These are phyloP conservation scores for Globisporangium barbulae DNA, from an alignment of 352 stramenopile genomes.

Conservation along the genomic window DNA sequence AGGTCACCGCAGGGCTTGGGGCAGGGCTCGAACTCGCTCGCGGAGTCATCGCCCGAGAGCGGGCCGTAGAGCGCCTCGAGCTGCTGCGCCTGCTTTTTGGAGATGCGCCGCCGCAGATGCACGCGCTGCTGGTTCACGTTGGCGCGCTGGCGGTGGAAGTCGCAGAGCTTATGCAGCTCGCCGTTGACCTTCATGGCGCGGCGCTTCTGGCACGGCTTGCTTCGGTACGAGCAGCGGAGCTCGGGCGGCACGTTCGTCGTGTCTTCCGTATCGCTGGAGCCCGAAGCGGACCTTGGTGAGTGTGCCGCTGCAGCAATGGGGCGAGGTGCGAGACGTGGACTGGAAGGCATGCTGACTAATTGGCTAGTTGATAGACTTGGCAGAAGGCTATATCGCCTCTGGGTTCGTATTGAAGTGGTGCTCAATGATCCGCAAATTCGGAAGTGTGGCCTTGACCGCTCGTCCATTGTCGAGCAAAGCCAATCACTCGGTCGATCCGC, in stretches of 20 bases:
- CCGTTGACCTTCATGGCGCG: constrained; percentile 44
- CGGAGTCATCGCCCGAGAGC: constrained; percentile 4
- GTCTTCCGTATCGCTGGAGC: background rate
- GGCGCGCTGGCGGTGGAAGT: constrained; percentile 36
- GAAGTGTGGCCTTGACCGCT: background rate
- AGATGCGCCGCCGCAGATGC: constrained; percentile 26
- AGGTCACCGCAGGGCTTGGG: constrained; percentile 14
- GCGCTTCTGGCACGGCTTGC: constrained; percentile 32
- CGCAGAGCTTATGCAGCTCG: constrained; percentile 40
- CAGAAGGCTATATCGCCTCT: background rate
- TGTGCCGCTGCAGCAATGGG: background rate
- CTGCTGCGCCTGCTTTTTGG: constrained; percentile 14
- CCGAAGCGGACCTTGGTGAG: background rate
- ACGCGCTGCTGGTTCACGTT: constrained; percentile 47
- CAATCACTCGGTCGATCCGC: background rate
- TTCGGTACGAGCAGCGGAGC: constrained; percentile 29
- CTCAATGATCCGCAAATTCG: constrained; percentile 1
- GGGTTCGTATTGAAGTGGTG: background rate
- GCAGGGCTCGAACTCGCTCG: constrained; percentile 9
- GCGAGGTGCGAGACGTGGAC: background rate
- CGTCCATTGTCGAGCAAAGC: too few species aligned
- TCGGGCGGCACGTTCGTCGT: constrained; percentile 1
- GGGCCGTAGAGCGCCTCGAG: constrained; percentile 12
- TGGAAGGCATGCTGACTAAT: background rate
- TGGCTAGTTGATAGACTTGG: background rate